Percentiles rank a stretch among this genome's conserved stretches.
These are phyloP conservation scores for Suillus subluteus DNA, from an alignment of 768 basidiomycete genomes.

Conservation along the genomic window DNA sequence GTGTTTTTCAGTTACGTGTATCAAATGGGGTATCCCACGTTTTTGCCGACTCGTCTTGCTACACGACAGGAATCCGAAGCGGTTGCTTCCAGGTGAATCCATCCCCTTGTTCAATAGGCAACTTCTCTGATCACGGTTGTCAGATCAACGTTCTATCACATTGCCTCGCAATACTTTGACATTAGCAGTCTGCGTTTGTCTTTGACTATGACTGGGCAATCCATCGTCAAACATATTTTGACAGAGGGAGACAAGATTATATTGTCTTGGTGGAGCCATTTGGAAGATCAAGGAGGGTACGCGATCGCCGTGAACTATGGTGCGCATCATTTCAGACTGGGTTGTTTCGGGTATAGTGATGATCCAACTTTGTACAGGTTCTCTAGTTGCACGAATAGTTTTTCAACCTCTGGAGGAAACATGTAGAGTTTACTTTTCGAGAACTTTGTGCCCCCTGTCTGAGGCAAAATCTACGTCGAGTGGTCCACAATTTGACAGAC, in stretches of 20 bases:
- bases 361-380: slow-evolving; percentile 55
- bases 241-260: slow-evolving; percentile 96
- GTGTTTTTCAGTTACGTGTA: slow-evolving; percentile 60
- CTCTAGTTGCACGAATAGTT: slow-evolving; percentile 86
- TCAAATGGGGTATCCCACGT: slow-evolving; percentile 38
- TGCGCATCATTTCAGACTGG: slow-evolving; percentile 34
- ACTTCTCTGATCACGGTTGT: background rate
- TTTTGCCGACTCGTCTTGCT: slow-evolving; percentile 37
- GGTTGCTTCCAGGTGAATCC: slow-evolving; percentile 22
- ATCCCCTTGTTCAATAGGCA: background rate
- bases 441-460: slow-evolving; percentile 42
- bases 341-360: background rate
- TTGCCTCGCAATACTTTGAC: slow-evolving; percentile 44
- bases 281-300: slow-evolving; percentile 92
- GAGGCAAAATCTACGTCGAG: slow-evolving; percentile 12
- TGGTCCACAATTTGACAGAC: slow-evolving; percentile 5
- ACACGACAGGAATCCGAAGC: slow-evolving; percentile 18
- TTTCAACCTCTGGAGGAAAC: slow-evolving; percentile 98
- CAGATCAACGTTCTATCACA: background rate
- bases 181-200: slow-evolving; percentile 61
- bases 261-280: slow-evolving; percentile 79
- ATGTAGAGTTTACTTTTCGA: slow-evolving; percentile 87
- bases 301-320: slow-evolving; percentile 97
- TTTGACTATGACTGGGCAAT: slow-evolving; percentile 85
- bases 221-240: slow-evolving; percentile 89